Evolutionary conservation across 371 early-diverging fungal genomes (phyloP), one percentile per base, ranked within the genome.

Genomic region (Phascolomyces articulosus): DNA sequence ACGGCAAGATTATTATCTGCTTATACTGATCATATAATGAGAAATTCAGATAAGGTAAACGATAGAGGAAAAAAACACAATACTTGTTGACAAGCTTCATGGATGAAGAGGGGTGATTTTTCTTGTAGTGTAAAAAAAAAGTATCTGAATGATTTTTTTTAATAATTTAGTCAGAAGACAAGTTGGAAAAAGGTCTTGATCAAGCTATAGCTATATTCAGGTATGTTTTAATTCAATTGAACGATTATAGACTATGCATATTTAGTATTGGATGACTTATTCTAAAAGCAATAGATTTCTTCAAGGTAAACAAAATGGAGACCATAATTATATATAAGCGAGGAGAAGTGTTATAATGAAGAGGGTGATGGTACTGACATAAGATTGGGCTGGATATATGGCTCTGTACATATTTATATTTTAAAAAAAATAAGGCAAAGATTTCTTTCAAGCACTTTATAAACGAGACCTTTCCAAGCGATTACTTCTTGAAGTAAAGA

Each of bases 391-490:
- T n/a, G n/a, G n/a, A n/a, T n/a, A n/a, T n/a, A n/a, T n/a, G n/a
- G n/a, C n/a, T n/a, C n/a, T n/a, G n/a, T n/a, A n/a, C n/a, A n/a
- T n/a, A n/a, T n/a, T n/a, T n/a, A n/a, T n/a, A n/a, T n/a, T n/a
- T n/a, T 38, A 38, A 38, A 38, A 38, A 9, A 6, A 38, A 38
- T 29, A 56, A 72, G 79, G 91, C 64, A 98, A 97, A 70, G 97
- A 97, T 72, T 83, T 93, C 20, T 98, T 98, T 68, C 96, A 96
- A 70, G 91, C 91, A 7, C 92, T 95, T 63, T 98, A 97, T 74
- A 95, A 95, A 63, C 87, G 90, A 21, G 93, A 94, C 68, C 77
- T 98, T 41, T 95, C 98, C 29, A 70, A 93, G 67, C 85, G 99
- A 23, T 77, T 98, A 47, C 70, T 97, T 9, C 72, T 93, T 41